Evolutionary conservation across 306 rosid genomes (phyloP).

Genomic region (Gleditsia sinensis): DNA sequence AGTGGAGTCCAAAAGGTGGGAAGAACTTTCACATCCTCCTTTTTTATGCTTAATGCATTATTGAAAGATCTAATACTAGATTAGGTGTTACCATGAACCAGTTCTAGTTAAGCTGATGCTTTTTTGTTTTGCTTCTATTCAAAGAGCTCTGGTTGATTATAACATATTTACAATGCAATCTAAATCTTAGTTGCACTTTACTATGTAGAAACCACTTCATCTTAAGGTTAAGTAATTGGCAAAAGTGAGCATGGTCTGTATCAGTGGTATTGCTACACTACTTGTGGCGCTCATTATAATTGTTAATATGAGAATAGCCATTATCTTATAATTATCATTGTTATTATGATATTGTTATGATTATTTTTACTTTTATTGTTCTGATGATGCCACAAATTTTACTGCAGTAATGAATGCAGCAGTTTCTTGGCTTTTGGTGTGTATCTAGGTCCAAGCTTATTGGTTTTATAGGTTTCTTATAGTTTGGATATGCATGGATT

Average conservation of each 20-base stretch:
- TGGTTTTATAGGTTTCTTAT: not conserved
- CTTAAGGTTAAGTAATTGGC: not conserved
- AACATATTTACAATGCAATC: not conserved
- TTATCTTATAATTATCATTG: not conserved
- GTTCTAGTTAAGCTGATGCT: constrained; percentile 18
- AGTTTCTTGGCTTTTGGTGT: not conserved
- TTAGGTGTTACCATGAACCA: constrained; percentile 20
- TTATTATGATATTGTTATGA: too few species aligned
- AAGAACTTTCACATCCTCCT: constrained; percentile 17
- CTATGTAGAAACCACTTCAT: not conserved
- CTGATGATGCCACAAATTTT: not conserved
- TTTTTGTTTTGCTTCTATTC: too few species aligned
- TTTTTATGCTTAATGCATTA: not conserved
- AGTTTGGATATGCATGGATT: not conserved
- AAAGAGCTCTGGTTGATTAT: not conserved
- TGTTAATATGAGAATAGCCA: not conserved
- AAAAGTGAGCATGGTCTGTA: not conserved
- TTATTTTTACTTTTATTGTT: not conserved
- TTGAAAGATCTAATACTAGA: constrained; percentile 25
- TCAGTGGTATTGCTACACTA: not conserved
- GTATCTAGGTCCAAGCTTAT: not conserved
- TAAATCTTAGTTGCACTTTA: not conserved
- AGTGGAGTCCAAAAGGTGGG: constrained; percentile 98
- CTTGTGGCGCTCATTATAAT: not conserved
- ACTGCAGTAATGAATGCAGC: not conserved